These are phyloP conservation scores for Nitzschia palea DNA, from an alignment of 108 stramenopile species.

Conservation along the genomic window DNA sequence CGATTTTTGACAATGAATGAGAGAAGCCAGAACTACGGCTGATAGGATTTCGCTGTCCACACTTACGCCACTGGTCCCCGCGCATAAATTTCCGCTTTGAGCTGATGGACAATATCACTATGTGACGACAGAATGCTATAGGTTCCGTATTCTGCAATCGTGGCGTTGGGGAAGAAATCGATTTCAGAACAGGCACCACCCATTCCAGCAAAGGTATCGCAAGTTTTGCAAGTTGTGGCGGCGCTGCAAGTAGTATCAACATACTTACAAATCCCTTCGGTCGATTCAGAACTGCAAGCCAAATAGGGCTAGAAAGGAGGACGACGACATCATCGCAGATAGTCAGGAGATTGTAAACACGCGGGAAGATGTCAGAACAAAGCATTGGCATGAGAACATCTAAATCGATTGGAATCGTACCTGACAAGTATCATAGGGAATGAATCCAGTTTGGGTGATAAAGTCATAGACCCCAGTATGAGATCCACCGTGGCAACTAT, in stretches of 20 bases:
- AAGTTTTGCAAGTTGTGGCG: slow-evolving; percentile 75
- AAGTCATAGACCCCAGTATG: slow-evolving; percentile 78
- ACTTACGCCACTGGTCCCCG: slow-evolving; percentile 56
- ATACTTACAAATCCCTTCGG: slow-evolving; percentile 75
- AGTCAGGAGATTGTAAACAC: not conserved
- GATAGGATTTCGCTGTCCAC: too few relatives aligned
- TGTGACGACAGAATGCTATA: slow-evolving; percentile 53
- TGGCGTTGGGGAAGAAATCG: slow-evolving; percentile 78
- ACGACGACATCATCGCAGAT: slow-evolving; percentile 72
- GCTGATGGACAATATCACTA: slow-evolving; percentile 52
- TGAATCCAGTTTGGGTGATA: slow-evolving; percentile 50
- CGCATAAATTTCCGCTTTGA: slow-evolving; percentile 92
- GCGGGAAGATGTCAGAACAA: not conserved
- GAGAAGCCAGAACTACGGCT: not conserved
- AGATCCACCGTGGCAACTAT: slow-evolving; percentile 62
- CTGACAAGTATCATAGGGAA: slow-evolving; percentile 78
- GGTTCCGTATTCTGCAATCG: slow-evolving; percentile 89
- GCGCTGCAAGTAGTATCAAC: slow-evolving; percentile 75
- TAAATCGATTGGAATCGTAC: not conserved
- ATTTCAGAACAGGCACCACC: slow-evolving; percentile 55
- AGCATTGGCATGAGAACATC: not conserved
- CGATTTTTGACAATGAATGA: slow-evolving; percentile 36
- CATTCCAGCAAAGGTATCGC: slow-evolving; percentile 49
- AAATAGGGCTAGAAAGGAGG: slow-evolving; percentile 68
- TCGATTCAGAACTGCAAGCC: slow-evolving; percentile 78